Conservation (phyloP, 139 green algal genomes). For the Chlorella vulgaris region DNA sequence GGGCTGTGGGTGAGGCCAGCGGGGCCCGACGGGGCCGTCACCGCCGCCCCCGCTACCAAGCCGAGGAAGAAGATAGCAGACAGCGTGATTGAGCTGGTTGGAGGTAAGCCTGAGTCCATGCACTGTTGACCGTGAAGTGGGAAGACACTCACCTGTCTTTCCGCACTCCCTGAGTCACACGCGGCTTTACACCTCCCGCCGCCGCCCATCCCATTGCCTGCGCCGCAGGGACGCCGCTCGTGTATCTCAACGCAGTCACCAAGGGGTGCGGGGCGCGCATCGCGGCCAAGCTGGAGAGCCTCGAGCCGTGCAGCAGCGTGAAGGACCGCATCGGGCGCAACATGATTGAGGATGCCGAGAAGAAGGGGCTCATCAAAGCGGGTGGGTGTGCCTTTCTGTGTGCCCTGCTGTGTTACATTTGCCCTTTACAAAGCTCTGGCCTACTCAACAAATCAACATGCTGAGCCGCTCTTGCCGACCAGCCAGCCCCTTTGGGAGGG, state of each 20-base stretch:
- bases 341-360: slow-evolving; percentile 90
- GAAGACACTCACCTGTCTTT: too few species aligned
- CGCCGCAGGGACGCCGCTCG: slow-evolving; percentile 92
- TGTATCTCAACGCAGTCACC: slow-evolving; percentile 85
- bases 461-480: too few species aligned
- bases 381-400: slow-evolving; percentile 34
- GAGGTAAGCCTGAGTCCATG: too few species aligned
- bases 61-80: slow-evolving; percentile 60
- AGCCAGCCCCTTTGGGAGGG: too few species aligned
- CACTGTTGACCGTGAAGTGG: too few species aligned
- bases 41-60: background rate
- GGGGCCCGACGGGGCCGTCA: background rate
- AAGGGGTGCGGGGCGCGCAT: slow-evolving; percentile 47
- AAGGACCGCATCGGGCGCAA: slow-evolving; percentile 83
- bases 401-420: too few species aligned
- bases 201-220: too few species aligned
- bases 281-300: slow-evolving; percentile 47
- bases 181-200: too few species aligned
- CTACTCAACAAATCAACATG: too few species aligned
- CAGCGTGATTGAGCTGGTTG: slow-evolving; percentile 85
- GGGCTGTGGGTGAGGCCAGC: background rate
- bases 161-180: too few species aligned
- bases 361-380: slow-evolving; percentile 79
- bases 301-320: slow-evolving; percentile 50
- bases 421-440: too few species aligned